Base-by-base conservation (phyloP, 805 yeast genomes). In the Ogataea siamensis region DNA sequence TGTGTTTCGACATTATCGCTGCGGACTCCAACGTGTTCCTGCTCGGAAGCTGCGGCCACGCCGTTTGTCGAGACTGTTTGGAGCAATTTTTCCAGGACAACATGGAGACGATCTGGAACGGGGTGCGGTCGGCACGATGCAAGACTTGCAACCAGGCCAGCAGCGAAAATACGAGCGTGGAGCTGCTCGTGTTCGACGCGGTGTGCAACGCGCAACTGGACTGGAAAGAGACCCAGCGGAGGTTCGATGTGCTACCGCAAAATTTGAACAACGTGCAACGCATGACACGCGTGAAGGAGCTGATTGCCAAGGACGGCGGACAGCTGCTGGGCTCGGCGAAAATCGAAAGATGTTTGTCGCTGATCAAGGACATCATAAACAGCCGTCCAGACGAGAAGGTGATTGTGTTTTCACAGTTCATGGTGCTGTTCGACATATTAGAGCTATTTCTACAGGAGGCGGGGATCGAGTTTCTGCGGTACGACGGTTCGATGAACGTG, bases 391-490 rank as follows among this genome's bases (percentile, higher is more conserved):
- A 68, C 21, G 95, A 88, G 46, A 91, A 91, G 62, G 67, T 88
- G 6, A 77, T 91, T 39, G 66, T 93, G 1, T 93, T 93, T 51
- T 81, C 94, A 2, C 95, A 87, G 50, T 93, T 94, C 62, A 83
- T 93, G 2, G 64, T 82, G 3, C 74, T 86, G 53, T 83, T 93
- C 57, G 88, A 83, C 38, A 57, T 91, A 16, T 53, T 84, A 32
- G 66, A 68, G 13, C 66, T 76, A 40, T 73, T 76, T 9, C 64
- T 88, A 49, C 63, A 62, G 8, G 64, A 66, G 10, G 67, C 71
- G 19, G 58, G 68, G 12, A 69, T 80, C 14, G 65, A 63, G 10
- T 76, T 61, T 53, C 63, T 84, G 32, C 66, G 82, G 42, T 93
- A 88, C 60, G 91, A 86, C 51, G 99, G 99, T 11, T 66, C 80